A percentile compares a stretch with the other conserved stretches of the same genome.
Conservation (phyloP, 1,139 yeast genomes). For the Sugiyamaella paludigena region DNA sequence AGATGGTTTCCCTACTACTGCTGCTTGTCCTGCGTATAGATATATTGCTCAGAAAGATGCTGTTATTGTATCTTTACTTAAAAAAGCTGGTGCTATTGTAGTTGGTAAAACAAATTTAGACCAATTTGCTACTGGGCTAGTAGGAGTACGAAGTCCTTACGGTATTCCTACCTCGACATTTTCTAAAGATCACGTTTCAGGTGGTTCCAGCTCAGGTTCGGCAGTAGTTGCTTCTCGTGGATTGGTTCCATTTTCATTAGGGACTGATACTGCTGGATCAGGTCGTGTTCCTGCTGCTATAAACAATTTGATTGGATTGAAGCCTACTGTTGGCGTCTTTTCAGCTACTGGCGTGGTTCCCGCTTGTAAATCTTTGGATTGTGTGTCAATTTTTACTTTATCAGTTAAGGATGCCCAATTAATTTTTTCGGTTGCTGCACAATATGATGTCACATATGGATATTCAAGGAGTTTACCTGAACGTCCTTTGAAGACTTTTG, state of each 20-base stretch:
- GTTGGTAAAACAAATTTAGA: slow-evolving; percentile 92
- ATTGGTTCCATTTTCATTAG: slow-evolving; percentile 79
- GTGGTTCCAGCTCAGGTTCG: slow-evolving; percentile 97
- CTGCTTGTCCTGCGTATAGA: slow-evolving; percentile 85
- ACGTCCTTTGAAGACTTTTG: slow-evolving; percentile 60
- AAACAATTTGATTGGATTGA: slow-evolving; percentile 85
- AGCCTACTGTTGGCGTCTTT: slow-evolving; percentile 86
- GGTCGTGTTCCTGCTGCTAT: slow-evolving; percentile 98
- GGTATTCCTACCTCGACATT: slow-evolving; percentile 84
- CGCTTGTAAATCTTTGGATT: slow-evolving; percentile 93
- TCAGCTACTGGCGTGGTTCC: slow-evolving; percentile 90
- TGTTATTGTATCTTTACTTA: slow-evolving; percentile 63
- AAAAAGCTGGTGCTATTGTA: slow-evolving; percentile 84
- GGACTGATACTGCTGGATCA: slow-evolving; percentile 98
- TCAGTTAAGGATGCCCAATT: slow-evolving; percentile 80
- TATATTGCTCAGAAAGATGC: slow-evolving; percentile 71
- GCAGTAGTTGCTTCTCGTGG: slow-evolving; percentile 89
- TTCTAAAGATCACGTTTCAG: slow-evolving; percentile 72
- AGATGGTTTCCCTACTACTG: slow-evolving; percentile 78
- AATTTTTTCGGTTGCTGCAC: slow-evolving; percentile 65
- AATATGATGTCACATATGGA: slow-evolving; percentile 74
- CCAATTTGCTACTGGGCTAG: slow-evolving; percentile 95
- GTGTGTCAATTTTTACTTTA: slow-evolving; percentile 80
- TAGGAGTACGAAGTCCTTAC: slow-evolving; percentile 92
- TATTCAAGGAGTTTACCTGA: slow-evolving; percentile 74